Conservation (phyloP, 2,329 filamentous ascomycete genomes). For the Xylariomycetidae sp. region DNA sequence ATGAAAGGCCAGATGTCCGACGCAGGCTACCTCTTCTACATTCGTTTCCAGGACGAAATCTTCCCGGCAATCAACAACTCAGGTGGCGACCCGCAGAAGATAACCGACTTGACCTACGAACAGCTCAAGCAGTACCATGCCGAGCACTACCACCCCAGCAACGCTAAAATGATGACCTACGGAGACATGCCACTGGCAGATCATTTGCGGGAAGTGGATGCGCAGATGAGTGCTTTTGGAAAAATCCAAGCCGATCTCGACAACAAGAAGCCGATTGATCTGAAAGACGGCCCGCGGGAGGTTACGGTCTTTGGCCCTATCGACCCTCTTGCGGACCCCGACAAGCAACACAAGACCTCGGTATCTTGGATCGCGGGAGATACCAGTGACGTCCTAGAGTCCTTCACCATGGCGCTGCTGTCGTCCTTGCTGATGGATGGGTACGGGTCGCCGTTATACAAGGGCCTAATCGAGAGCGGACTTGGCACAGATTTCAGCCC, state of each 20-base stretch:
- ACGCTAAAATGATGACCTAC: conserved; percentile 93
- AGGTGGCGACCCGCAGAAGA: conserved; percentile 91
- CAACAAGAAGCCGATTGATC: conserved; percentile 68
- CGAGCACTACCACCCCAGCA: conserved; percentile 94
- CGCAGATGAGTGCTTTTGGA: conserved; percentile 67
- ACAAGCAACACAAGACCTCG: conserved; percentile 90
- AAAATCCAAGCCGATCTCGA: conserved; percentile 63
- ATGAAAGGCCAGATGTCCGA: conserved; percentile 99
- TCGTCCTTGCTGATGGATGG: conserved; percentile 85
- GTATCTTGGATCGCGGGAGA: conserved; percentile 89
- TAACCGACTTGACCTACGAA: conserved; percentile 89
- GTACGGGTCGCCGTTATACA: conserved; percentile 90
- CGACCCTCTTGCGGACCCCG: conserved; percentile 77
- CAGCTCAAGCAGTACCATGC: conserved; percentile 84
- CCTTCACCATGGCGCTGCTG: conserved; percentile 77
- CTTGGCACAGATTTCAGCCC: conserved; percentile 91
- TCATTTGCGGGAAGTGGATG: conserved; percentile 74
- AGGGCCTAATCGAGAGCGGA: conserved; percentile 79
- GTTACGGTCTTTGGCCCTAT: conserved; percentile 74
- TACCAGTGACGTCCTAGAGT: conserved; percentile 75
- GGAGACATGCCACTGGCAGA: conserved; percentile 82
- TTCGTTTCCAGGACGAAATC: conserved; percentile 88
- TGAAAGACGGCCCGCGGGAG: conserved; percentile 59
- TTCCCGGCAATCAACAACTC: conserved; percentile 95
- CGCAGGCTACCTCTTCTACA: conserved; percentile 92